Evolutionary conservation across 805 yeast genomes (phyloP), one percentile per base, ranked within the genome.

Genomic region (Kodamaea nitidulidarum): DNA sequence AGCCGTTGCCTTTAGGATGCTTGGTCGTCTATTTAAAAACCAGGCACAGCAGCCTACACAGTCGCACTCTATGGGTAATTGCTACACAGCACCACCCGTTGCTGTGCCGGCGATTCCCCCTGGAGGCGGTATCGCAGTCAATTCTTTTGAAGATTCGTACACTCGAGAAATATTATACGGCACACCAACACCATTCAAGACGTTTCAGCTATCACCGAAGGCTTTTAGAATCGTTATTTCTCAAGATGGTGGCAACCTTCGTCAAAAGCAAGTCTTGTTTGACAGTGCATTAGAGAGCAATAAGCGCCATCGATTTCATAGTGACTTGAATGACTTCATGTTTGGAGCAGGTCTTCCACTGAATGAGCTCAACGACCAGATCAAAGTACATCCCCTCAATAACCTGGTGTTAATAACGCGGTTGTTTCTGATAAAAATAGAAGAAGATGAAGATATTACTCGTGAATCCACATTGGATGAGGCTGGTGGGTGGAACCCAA

Each of bases 291-390:
- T 44, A 11, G 70, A 69, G 5, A 20, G 37, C 17, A 35, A 35
- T 15, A 38, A 38, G 28, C 28, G 58, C 2, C 60, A 64, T 39
- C 78, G 75, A 44, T 62, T 70, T 12, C 45, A 61, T 15, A 59
- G 56, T 40, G 80, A 76, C 42, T 48, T 76, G 15, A 66, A 73
- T 18, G 72, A 71, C 40, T 73, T 67, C 46, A 73, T 76, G 75
- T 76, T 76, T 54, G 82, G 82, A 9, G 70, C 75, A 37, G 81
- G 81, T 0, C 57, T 76, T 22, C 75, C 78, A 7, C 58, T 73
- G 6, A 72, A 64, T 41, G 79, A 76, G 40, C 54, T 62, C 12
- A 60, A 61, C 14, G 54, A 65, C 15, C 54, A 68, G 9, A 71
- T 76, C 4, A 76, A 76, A 44, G 49, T 76, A 2, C 80, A 76